Evolutionary conservation across 805 yeast species (phyloP).

Genomic region (Ogataea trehaloabstinens): DNA sequence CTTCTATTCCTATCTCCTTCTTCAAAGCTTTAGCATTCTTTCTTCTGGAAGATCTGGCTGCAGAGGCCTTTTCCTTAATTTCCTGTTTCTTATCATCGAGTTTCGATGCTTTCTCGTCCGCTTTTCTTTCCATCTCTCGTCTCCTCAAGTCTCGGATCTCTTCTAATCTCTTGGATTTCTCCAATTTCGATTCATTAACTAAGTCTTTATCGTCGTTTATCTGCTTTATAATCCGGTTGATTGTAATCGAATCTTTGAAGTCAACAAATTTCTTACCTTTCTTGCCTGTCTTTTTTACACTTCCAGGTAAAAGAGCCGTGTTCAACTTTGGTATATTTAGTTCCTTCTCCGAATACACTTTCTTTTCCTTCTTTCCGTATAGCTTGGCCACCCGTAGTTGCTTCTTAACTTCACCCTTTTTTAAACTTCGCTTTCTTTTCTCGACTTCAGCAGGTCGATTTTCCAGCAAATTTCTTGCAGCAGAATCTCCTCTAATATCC

Average conservation of each 20-base stretch:
- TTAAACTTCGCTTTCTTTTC: conserved; percentile 39
- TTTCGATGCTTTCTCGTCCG: conserved; percentile 62
- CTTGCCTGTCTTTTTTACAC: conserved; percentile 70
- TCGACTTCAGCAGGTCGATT: conserved; percentile 60
- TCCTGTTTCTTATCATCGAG: conserved; percentile 77
- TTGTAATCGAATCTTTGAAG: conserved; percentile 60
- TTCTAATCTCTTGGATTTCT: conserved; percentile 84
- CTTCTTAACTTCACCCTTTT: conserved; percentile 57
- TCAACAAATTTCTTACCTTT: conserved; percentile 80
- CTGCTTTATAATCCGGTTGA: conserved; percentile 70
- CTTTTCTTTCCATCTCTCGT: conserved; percentile 83
- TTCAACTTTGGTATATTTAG: conserved; percentile 77
- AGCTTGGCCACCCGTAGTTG: conserved; percentile 62
- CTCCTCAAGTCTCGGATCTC: conserved; percentile 84
- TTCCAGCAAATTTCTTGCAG: conserved; percentile 66
- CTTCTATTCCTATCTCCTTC: conserved; percentile 22
- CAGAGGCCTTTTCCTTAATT: conserved; percentile 66
- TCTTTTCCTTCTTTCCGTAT: conserved; percentile 61
- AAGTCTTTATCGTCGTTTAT: conserved; percentile 82
- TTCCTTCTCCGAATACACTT: conserved; percentile 72
- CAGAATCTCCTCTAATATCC: conserved; percentile 62
- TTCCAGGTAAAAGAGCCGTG: conserved; percentile 83
- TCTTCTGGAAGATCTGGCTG: conserved; percentile 69
- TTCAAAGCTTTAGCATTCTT: conserved; percentile 41
- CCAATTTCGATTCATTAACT: conserved; percentile 82